These are phyloP conservation scores for Ascomycota sp. DNA, from an alignment of 2,329 filamentous ascomycete species.

Conservation along the genomic window DNA sequence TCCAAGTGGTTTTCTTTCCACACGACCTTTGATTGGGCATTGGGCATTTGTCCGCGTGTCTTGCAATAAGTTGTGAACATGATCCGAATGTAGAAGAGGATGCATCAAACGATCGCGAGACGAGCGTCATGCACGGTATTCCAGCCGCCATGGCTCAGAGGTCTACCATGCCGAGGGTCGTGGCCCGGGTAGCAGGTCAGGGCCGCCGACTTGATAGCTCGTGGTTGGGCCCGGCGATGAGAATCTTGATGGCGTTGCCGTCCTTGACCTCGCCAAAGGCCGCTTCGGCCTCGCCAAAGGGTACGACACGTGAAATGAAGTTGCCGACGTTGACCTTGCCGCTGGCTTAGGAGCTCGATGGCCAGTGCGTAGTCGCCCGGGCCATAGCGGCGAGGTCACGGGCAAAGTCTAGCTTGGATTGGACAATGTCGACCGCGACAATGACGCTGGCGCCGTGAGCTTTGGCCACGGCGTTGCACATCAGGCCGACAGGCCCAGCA, in stretches of 20 bases:
- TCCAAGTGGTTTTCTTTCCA: no score
- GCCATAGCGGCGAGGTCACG: conserved; percentile 52
- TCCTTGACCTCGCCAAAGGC: conserved; percentile 73
- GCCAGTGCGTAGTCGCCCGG: conserved; percentile 72
- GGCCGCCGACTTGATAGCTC: background rate
- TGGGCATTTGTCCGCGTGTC: no score
- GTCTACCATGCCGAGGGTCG: no score
- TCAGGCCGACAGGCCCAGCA: conserved; percentile 65
- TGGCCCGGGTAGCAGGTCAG: no score
- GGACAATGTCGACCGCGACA: conserved; percentile 72
- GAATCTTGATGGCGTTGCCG: conserved; percentile 52
- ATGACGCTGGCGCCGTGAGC: conserved; percentile 71
- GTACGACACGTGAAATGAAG: conserved; percentile 55
- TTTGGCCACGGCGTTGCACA: conserved; percentile 67
- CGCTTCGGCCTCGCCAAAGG: conserved; percentile 61
- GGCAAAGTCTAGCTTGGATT: conserved; percentile 59
- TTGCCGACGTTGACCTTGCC: conserved; percentile 63
- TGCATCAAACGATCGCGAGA: no score
- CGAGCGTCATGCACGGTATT: no score
- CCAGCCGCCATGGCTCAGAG: no score
- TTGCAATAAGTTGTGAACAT: no score
- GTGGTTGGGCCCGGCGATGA: conserved; percentile 40
- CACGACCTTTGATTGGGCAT: no score
- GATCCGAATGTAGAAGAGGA: no score
- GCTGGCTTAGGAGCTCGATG: conserved; percentile 46